Conservation (phyloP, 306 rosid genomes). For the Datisca glomerata region DNA sequence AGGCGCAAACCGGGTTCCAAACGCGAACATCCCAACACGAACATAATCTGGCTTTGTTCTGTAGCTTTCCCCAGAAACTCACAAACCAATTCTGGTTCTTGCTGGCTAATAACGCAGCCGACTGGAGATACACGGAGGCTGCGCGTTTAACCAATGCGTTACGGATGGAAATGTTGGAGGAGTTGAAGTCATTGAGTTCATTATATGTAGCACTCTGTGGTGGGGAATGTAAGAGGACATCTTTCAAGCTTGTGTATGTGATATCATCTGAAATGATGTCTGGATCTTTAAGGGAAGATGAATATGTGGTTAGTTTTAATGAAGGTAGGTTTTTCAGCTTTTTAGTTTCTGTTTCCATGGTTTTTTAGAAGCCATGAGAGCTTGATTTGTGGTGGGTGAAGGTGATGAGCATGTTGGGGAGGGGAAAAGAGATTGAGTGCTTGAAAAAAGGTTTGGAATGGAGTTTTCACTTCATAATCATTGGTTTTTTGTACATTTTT, state of each 20-base stretch:
- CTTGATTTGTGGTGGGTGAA: conserved; percentile 5
- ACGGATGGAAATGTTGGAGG: conserved; percentile 31
- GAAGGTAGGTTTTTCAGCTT: conserved; percentile 12
- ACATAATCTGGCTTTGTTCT: conserved; percentile 15
- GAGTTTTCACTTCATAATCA: neutral
- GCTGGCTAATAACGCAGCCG: conserved; percentile 27
- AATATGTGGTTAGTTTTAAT: conserved; percentile 12
- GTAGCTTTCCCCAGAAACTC: conserved; percentile 33
- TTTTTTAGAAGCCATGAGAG: conserved; percentile 9
- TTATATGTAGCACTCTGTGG: conserved; percentile 7
- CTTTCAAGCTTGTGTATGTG: conserved; percentile 62
- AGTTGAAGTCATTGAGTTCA: conserved; percentile 32
- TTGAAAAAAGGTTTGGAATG: too few relatives aligned
- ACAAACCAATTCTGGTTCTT: conserved; percentile 23
- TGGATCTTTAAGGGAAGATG: conserved; percentile 10
- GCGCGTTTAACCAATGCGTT: conserved; percentile 54
- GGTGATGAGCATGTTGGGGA: conserved; percentile 8
- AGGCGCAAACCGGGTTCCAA: conserved; percentile 20
- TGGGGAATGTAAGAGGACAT: conserved; percentile 32
- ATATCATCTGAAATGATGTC: conserved; percentile 18
- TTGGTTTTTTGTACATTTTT: neutral
- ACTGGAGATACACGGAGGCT: conserved; percentile 54
- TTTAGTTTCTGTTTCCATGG: conserved; percentile 27
- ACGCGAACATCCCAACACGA: conserved; percentile 25
- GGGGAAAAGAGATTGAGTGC: neutral